Evolutionary conservation across 371 early-diverging fungal genomes (phyloP).

Genomic region (Haplosporangium sp.): DNA sequence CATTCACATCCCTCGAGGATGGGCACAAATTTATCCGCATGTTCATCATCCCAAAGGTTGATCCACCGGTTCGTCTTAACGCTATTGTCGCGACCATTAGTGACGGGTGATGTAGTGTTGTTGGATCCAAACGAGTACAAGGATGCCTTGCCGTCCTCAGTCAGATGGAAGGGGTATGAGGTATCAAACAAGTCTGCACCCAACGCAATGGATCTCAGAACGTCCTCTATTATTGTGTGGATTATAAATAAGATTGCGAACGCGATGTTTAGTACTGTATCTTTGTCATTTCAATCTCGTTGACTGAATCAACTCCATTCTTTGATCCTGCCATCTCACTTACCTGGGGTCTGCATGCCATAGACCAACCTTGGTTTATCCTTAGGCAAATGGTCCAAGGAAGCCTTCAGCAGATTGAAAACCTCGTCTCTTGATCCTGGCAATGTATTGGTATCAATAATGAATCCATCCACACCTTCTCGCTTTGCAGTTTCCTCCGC

Average conservation of each 20-base stretch:
- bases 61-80: conserved; percentile 40
- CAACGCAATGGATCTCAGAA: conserved; percentile 66
- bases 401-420: conserved; percentile 54
- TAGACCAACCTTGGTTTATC: conserved; percentile 60
- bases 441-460: conserved; percentile 51
- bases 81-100: neutral
- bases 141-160: conserved; percentile 69
- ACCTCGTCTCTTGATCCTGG: conserved; percentile 46
- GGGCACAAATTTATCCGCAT: conserved; percentile 68
- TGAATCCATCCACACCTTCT: conserved; percentile 61
- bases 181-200: conserved; percentile 85
- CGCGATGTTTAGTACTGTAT: neutral
- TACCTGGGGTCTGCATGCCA: conserved; percentile 60
- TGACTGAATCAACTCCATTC: neutral
- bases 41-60: conserved; percentile 65
- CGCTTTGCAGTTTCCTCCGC: conserved; percentile 67
- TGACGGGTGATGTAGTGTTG: neutral
- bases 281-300: neutral
- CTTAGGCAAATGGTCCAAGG: conserved; percentile 53
- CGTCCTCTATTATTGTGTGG: conserved; percentile 58
- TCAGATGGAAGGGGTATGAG: conserved; percentile 61
- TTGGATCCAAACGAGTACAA: conserved; percentile 56
- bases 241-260: neutral
- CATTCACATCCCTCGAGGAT: conserved; percentile 72
- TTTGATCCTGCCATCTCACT: neutral